phyloP scores from a whole-genome alignment of 768 basidiomycete genomes.

The Tephrocybe sp. region DNA sequence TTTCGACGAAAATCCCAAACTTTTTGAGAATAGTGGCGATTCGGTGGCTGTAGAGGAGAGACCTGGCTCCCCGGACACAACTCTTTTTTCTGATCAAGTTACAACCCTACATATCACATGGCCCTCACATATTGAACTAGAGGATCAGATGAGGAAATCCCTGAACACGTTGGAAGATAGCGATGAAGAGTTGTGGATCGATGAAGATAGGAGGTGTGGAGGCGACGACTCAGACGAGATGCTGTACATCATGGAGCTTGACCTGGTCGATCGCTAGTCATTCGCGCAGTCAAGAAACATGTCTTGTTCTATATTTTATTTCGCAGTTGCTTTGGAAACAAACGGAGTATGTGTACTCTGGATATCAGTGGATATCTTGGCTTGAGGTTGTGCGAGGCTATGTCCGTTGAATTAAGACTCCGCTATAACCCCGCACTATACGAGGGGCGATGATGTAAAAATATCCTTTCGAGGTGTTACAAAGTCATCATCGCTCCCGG shows the following conservation, averaged over 20 bases:
- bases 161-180: slow-evolving; percentile 11
- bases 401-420: slow-evolving; percentile 21
- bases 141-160: slow-evolving; percentile 10
- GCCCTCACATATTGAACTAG: slow-evolving; percentile 5
- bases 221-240: slow-evolving; percentile 12
- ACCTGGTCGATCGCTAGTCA: not conserved
- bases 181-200: slow-evolving; percentile 14
- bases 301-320: not conserved
- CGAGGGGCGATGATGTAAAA: slow-evolving; percentile 13
- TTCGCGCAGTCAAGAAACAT: not conserved
- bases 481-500: slow-evolving; percentile 14
- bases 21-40: slow-evolving; percentile 15
- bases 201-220: not conserved
- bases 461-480: slow-evolving; percentile 16
- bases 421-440: slow-evolving; percentile 28
- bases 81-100: slow-evolving; percentile 10
- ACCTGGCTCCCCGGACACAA: slow-evolving; percentile 2
- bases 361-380: not conserved
- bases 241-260: slow-evolving; percentile 12
- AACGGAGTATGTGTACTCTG: not conserved
- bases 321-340: slow-evolving; percentile 9
- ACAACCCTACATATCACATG: slow-evolving; percentile 18
- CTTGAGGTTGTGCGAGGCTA: slow-evolving; percentile 5
- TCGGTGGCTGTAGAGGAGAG: slow-evolving; percentile 13
- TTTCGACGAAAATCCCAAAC: slow-evolving; percentile 4